phyloP scores from a whole-genome alignment of 352 stramenopile species.

The Pythium oligandrum region DNA sequence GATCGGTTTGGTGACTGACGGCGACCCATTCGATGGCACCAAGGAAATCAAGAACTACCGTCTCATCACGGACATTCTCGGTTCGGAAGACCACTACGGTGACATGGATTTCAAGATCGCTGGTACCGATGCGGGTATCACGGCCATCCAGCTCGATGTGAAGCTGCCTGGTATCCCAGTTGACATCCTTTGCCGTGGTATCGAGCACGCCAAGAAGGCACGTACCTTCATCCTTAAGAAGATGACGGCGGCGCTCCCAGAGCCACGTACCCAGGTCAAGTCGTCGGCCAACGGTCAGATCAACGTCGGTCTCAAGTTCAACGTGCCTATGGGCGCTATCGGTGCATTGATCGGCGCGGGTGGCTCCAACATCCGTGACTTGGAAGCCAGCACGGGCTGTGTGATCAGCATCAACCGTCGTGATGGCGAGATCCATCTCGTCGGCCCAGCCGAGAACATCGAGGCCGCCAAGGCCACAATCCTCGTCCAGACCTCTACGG shows the following conservation, averaged over 20 bases:
- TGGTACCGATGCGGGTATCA: conserved; percentile 88
- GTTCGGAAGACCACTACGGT: conserved; percentile 96
- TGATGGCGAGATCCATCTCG: conserved; percentile 85
- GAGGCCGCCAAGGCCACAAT: conserved; percentile 77
- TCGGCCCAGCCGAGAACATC: conserved; percentile 68
- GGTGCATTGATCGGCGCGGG: conserved; percentile 71
- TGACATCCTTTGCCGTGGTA: conserved; percentile 75
- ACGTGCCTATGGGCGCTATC: conserved; percentile 46
- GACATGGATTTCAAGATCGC: conserved; percentile 99
- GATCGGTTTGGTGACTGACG: conserved; percentile 86
- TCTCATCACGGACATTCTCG: conserved; percentile 96
- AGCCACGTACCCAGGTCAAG: conserved; percentile 58
- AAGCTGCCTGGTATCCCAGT: conserved; percentile 90
- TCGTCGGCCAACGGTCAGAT: conserved; percentile 29
- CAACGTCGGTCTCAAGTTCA: conserved; percentile 53
- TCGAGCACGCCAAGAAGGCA: conserved; percentile 82
- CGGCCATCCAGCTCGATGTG: conserved; percentile 95
- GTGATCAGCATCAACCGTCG: conserved; percentile 76
- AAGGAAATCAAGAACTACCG: conserved; percentile 80
- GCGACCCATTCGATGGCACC: conserved; percentile 56
- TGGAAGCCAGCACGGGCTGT: conserved; percentile 61
- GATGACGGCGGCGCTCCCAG: conserved; percentile 77
- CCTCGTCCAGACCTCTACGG: conserved; percentile 28
- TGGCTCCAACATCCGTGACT: conserved; percentile 66
- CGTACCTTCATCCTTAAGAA: conserved; percentile 72